Base-by-base conservation (phyloP, 106 monocot genomes). In the Narthecium ossifragum region DNA sequence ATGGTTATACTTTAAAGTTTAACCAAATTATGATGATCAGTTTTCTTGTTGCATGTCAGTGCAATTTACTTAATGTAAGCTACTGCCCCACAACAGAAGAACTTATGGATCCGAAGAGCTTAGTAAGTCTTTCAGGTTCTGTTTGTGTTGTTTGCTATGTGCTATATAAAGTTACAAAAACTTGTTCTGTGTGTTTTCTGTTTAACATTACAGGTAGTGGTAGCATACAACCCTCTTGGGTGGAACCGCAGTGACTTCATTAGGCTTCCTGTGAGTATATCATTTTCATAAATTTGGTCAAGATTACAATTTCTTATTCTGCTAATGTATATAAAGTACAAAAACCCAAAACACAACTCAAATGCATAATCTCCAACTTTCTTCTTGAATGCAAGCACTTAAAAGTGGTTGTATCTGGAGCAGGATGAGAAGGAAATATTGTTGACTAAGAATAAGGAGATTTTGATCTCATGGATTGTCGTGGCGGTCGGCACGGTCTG, bases 41-140 rank as follows among this genome's bases (percentile, higher is more conserved):
- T 33, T 70, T 34, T 40, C 28, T 65, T 43, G 33, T 60, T 6
- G 22, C 48, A 71, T 72, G n/a, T 3, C 69, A 88, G 88, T 88
- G 88, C 60, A 73, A 75, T 61, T 74, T 88, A 32, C 73, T 88
- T 13, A 88, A 88, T 63, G 83, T 88, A 73, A 88, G 83, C 62
- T 88, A 83, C 60, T 88, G 88, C 37, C 88, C 88, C 53, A 6
- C 73, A 54, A 82, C 80, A 20, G 88, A 88, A 48, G 58, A 60
- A 83, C 79, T 64, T 62, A 70, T 30, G 70, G 58, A 24, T n/a
- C n/a, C n/a, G n/a, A 76, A 80, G 51, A 77, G 70, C 67, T 83
- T 83, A 51, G 86, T 82, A 65, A 64, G 61, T 68, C 34, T 34
- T 33, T 31, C 34, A 61, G 25, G 26, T 43, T 61, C 59, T 34